phyloP scores from a whole-genome alignment of 192 early-diverging fungal genomes.

The Phlyctochytrium planicorne region DNA sequence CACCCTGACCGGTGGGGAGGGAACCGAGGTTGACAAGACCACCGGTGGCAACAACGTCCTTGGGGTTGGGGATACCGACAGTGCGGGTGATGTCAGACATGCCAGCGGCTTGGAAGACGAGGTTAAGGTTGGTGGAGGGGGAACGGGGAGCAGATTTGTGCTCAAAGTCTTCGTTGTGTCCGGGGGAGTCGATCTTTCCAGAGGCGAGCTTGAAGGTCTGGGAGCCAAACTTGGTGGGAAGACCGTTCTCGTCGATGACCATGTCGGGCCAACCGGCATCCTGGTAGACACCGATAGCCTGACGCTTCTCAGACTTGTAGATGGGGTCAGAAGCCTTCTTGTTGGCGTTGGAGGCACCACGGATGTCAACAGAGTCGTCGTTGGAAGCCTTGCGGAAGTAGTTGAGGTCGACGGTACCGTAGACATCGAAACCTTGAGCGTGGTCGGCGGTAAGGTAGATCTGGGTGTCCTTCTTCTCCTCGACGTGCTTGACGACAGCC shows the following conservation, averaged over 20 bases:
- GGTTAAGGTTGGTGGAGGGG: conserved; percentile 9
- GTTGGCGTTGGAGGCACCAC: conserved; percentile 1
- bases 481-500: conserved; percentile 52
- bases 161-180: conserved; percentile 31
- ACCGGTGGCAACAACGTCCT: conserved; percentile 15
- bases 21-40: conserved; percentile 18
- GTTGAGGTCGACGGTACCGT: conserved; percentile 57
- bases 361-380: conserved; percentile 20
- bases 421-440: conserved; percentile 63
- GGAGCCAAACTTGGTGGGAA: conserved; percentile 34
- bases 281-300: conserved; percentile 28
- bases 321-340: too few species aligned
- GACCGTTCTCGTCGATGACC: conserved; percentile 31
- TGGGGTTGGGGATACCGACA: conserved; percentile 16
- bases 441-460: conserved; percentile 69
- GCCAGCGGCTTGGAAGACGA: conserved; percentile 5
- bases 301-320: conserved; percentile 27
- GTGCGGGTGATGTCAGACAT: conserved; percentile 2
- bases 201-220: conserved; percentile 24
- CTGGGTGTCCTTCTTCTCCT: conserved; percentile 51
- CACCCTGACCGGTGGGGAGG: conserved; percentile 5
- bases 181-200: conserved; percentile 34
- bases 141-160: conserved; percentile 18
- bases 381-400: conserved; percentile 49
- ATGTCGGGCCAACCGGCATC: conserved; percentile 36